Conservation (phyloP, 371 early-diverging fungal genomes). For the Mortierella sp. region DNA sequence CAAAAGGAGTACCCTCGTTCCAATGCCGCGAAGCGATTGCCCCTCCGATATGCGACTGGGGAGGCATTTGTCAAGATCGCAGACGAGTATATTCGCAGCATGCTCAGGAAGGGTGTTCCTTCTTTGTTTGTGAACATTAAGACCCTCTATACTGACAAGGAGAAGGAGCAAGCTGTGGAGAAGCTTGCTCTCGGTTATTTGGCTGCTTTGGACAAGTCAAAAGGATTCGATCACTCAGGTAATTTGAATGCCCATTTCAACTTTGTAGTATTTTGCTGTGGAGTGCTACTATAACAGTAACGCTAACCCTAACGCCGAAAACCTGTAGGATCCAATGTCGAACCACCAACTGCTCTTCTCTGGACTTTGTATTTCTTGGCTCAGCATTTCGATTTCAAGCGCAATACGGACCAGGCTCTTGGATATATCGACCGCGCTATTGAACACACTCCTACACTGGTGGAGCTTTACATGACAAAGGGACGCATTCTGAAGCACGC, state of each 20-base stretch:
- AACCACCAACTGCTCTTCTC: conserved; percentile 84
- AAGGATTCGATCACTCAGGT: conserved; percentile 59
- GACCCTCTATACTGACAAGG: conserved; percentile 75
- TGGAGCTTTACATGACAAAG: conserved; percentile 93
- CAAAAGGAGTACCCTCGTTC: conserved; percentile 84
- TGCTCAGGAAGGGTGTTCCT: conserved; percentile 92
- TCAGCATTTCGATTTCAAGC: conserved; percentile 84
- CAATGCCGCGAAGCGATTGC: conserved; percentile 80
- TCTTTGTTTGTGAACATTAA: conserved; percentile 89
- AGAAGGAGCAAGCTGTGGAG: conserved; percentile 77
- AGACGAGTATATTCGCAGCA: conserved; percentile 74
- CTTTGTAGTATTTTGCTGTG: background rate
- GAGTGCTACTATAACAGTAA: background rate
- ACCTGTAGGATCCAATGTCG: conserved; percentile 56
- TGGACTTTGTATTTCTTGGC: conserved; percentile 94
- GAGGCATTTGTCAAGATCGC: conserved; percentile 75
- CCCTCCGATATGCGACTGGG: conserved; percentile 81
- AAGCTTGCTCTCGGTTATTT: conserved; percentile 72
- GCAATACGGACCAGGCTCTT: conserved; percentile 78
- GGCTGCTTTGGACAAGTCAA: conserved; percentile 64
- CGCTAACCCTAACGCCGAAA: background rate
- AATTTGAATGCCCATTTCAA: background rate
- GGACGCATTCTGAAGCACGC: conserved; percentile 94
- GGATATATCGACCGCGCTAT: conserved; percentile 85
- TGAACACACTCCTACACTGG: conserved; percentile 86